phyloP scores from a whole-genome alignment of 1,139 yeast species.

The Candida smagusa region DNA sequence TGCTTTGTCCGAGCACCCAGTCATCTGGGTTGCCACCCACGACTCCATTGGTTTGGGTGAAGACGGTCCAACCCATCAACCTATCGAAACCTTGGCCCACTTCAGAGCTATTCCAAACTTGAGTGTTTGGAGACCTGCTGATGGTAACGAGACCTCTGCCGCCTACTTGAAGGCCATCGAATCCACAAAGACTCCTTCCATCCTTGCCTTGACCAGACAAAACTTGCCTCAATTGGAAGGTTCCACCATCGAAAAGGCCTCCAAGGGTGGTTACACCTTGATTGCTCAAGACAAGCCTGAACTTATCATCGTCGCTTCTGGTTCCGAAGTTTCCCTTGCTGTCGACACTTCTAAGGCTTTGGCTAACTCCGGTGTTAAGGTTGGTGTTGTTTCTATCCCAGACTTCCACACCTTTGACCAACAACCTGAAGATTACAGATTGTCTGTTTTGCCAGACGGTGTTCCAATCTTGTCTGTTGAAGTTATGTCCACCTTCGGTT shows the following conservation, averaged over 20 bases:
- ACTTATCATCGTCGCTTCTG: slow-evolving; percentile 82
- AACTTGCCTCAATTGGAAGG: slow-evolving; percentile 96
- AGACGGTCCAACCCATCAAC: slow-evolving; percentile 99
- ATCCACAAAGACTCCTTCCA: slow-evolving; percentile 74
- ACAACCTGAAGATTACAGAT: slow-evolving; percentile 76
- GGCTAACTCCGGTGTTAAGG: slow-evolving; percentile 61
- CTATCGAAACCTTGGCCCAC: slow-evolving; percentile 97
- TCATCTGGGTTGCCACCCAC: slow-evolving; percentile 97
- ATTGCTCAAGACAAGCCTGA: slow-evolving; percentile 64
- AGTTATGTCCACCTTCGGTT: slow-evolving; percentile 88
- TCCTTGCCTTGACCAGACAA: slow-evolving; percentile 95
- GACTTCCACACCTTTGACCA: slow-evolving; percentile 88
- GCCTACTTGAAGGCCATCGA: slow-evolving; percentile 83
- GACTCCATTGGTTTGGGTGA: slow-evolving; percentile 99
- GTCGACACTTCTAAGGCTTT: slow-evolving; percentile 76
- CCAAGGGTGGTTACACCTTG: slow-evolving; percentile 92
- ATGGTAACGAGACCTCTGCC: slow-evolving; percentile 98
- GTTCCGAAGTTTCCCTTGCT: slow-evolving; percentile 89
- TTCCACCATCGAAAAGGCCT: slow-evolving; percentile 86
- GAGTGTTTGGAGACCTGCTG: slow-evolving; percentile 99
- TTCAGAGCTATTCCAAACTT: slow-evolving; percentile 95
- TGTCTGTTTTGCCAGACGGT: slow-evolving; percentile 90
- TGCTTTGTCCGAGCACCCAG: slow-evolving; percentile 91
- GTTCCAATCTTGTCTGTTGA: slow-evolving; percentile 92
- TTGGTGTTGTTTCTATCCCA: slow-evolving; percentile 87